Percentiles rank a stretch among this genome's conserved stretches.
These are phyloP conservation scores for Entomortierella beljakovae DNA, from an alignment of 192 early-diverging fungal species.

Conservation along the genomic window DNA sequence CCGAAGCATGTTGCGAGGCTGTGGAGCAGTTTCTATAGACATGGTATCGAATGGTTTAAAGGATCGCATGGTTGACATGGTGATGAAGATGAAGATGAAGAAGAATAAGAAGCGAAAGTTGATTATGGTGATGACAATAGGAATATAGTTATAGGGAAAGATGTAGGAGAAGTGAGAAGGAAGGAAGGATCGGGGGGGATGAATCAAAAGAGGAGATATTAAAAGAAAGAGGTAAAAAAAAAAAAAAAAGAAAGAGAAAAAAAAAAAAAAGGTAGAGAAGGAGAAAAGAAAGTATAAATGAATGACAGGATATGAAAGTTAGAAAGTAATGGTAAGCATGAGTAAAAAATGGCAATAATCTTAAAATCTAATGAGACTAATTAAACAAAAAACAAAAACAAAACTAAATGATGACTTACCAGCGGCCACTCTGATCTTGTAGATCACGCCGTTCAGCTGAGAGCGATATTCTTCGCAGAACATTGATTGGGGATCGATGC, in stretches of 20 bases:
- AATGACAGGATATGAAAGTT: background rate
- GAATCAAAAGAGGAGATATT: background rate
- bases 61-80: constrained; percentile 1
- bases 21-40: constrained; percentile 24
- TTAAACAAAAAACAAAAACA: no score
- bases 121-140: no score
- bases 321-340: no score
- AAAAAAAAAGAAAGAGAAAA: background rate
- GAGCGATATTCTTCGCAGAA: constrained; percentile 25
- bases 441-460: constrained; percentile 33
- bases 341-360: no score
- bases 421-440: constrained; percentile 39
- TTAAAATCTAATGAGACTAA: no score
- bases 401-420: constrained; percentile 16
- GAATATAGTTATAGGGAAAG: background rate
- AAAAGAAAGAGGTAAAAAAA: background rate
- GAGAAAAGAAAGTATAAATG: background rate
- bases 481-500: constrained; percentile 33
- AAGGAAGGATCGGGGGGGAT: background rate
- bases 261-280: constrained; percentile 5
- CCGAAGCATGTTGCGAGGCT: constrained; percentile 32
- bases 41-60: constrained; percentile 6
- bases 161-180: background rate
- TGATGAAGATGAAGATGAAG: background rate
- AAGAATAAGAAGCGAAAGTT: background rate